These are phyloP conservation scores for Penicillium sp. DNA, from an alignment of 2,329 filamentous ascomycete genomes.

Conservation along the genomic window DNA sequence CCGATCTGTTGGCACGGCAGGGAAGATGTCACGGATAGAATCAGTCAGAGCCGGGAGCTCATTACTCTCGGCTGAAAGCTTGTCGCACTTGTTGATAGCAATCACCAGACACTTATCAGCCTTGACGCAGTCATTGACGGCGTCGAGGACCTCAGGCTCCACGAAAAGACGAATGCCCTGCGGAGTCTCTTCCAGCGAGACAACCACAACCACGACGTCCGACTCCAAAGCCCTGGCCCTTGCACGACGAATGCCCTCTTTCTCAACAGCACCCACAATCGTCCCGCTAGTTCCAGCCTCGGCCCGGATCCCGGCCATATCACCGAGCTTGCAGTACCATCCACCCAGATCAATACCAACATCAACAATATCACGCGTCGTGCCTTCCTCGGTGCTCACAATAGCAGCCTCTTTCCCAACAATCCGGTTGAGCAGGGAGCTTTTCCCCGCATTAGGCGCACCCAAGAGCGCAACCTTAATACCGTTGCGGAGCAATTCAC, in stretches of 20 bases:
- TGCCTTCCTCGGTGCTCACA: slow-evolving; percentile 86
- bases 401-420: slow-evolving; percentile 93
- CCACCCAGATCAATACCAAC: slow-evolving; percentile 83
- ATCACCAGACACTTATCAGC: slow-evolving; percentile 53
- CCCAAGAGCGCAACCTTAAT: slow-evolving; percentile 83
- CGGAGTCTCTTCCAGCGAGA: slow-evolving; percentile 59
- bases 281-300: slow-evolving; percentile 18
- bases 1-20: slow-evolving; percentile 41
- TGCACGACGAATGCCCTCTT: slow-evolving; percentile 85
- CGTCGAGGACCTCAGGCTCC: slow-evolving; percentile 55
- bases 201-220: slow-evolving; percentile 76
- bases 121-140: slow-evolving; percentile 48
- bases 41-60: slow-evolving; percentile 30
- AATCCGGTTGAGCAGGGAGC: slow-evolving; percentile 82
- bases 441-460: slow-evolving; percentile 91
- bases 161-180: slow-evolving; percentile 34
- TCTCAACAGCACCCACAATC: slow-evolving; percentile 67
- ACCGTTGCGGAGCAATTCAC: slow-evolving; percentile 76
- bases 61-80: slow-evolving; percentile 27
- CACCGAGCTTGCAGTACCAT: slow-evolving; percentile 87
- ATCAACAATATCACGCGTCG: slow-evolving; percentile 90
- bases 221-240: slow-evolving; percentile 74
- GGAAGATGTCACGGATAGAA: slow-evolving; percentile 39
- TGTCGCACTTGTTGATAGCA: slow-evolving; percentile 59
- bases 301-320: slow-evolving; percentile 81